Evolutionary conservation across 1,284 basidiomycete genomes (phyloP).

Genomic region (Malassezia sympodialis): DNA sequence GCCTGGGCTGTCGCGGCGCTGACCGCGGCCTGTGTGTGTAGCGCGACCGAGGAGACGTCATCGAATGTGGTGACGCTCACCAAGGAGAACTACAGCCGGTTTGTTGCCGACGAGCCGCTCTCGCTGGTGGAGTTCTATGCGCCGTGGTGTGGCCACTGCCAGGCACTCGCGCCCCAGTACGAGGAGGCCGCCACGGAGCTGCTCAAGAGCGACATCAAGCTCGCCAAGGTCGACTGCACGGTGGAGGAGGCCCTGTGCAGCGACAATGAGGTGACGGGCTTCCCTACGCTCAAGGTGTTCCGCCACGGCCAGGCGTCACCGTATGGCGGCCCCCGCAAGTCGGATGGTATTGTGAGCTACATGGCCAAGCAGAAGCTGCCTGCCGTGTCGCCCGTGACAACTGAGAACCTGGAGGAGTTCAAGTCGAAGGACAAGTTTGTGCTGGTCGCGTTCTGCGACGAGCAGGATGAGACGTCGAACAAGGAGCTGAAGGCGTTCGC

Average conservation of each 20-base stretch:
- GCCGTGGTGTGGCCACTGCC: conserved; percentile 70
- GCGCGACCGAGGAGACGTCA: neutral
- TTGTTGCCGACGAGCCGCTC: conserved; percentile 60
- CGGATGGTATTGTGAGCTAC: conserved; percentile 92
- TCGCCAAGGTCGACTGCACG: conserved; percentile 64
- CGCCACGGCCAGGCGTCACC: conserved; percentile 63
- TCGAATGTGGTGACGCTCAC: conserved; percentile 78
- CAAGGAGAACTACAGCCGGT: conserved; percentile 60
- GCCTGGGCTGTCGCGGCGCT: conserved; percentile 10
- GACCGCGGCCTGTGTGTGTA: conserved; percentile 1
- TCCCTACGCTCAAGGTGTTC: conserved; percentile 86
- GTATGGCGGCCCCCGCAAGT: conserved; percentile 80
- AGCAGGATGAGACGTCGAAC: conserved; percentile 56
- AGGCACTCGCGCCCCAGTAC: conserved; percentile 63
- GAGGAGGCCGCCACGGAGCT: conserved; percentile 88
- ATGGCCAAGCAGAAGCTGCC: conserved; percentile 98
- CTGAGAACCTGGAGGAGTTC: conserved; percentile 72
- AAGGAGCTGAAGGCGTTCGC: conserved; percentile 66
- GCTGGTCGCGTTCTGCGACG: conserved; percentile 69
- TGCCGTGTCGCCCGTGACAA: conserved; percentile 73
- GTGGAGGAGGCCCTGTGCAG: conserved; percentile 54
- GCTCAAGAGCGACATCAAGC: conserved; percentile 72
- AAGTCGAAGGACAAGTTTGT: conserved; percentile 82
- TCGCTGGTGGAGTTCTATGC: conserved; percentile 94
- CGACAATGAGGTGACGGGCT: conserved; percentile 71